Conservation (phyloP, 129 eudicot species). For the Pseudognaphalium luteoalbum region DNA sequence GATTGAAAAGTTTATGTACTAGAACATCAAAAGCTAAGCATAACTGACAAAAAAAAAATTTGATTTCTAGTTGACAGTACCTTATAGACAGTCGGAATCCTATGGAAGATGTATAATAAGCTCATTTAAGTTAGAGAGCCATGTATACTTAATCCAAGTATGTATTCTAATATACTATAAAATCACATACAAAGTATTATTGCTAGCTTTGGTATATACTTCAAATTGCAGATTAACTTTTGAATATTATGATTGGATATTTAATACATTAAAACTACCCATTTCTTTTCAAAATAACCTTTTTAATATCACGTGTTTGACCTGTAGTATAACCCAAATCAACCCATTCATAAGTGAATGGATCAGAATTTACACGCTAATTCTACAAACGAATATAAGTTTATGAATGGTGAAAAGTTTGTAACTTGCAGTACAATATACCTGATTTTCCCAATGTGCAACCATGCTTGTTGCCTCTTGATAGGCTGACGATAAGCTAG, state of each 20-base stretch:
- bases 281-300: background rate
- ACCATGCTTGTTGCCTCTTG: constrained; percentile 71
- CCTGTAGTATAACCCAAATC: background rate
- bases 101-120: no score
- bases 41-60: no score
- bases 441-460: constrained; percentile 91
- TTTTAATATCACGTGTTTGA: no score
- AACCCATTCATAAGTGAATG: constrained; percentile 1
- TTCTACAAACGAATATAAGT: background rate
- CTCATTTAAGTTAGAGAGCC: no score
- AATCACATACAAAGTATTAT: no score
- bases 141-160: no score
- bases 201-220: no score
- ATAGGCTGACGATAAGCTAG: constrained; percentile 72
- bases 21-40: no score
- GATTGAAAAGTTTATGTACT: no score
- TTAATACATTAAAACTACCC: constrained; percentile 4
- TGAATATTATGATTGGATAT: background rate
- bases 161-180: no score
- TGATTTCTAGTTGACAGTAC: no score
- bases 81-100: no score
- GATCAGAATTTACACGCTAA: background rate
- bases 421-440: constrained; percentile 18
- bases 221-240: background rate
- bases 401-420: background rate